A percentile compares a stretch with the other conserved stretches of the same genome.
These are phyloP conservation scores for Coemansia sp. DNA, from an alignment of 192 early-diverging fungal species.

Conservation along the genomic window DNA sequence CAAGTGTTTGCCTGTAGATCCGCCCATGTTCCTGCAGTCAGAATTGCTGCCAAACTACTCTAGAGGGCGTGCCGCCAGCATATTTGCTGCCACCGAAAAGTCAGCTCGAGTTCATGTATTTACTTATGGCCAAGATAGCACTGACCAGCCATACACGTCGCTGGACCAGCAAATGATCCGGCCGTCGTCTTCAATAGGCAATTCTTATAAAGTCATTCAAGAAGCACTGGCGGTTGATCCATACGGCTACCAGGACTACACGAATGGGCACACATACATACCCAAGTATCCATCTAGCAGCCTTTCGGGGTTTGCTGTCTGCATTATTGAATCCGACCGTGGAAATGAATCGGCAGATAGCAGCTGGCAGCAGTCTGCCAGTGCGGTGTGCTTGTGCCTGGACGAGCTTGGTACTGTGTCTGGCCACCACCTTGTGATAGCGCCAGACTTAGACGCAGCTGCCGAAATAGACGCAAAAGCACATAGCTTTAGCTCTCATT, in stretches of 20 bases:
- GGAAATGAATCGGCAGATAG: not conserved
- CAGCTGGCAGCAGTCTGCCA: not conserved
- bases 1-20: conserved; percentile 7
- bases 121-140: conserved; percentile 24
- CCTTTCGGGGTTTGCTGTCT: conserved; percentile 18
- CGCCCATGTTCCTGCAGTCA: conserved; percentile 28
- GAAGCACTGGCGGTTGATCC: conserved; percentile 33
- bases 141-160: conserved; percentile 31
- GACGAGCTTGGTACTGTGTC: conserved; percentile 28
- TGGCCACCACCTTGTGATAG: conserved; percentile 13
- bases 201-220: conserved; percentile 16
- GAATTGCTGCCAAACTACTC: conserved; percentile 8
- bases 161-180: conserved; percentile 27
- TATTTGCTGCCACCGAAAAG: conserved; percentile 22
- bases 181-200: conserved; percentile 6
- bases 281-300: conserved; percentile 14
- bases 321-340: not conserved
- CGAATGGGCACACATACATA: conserved; percentile 13
- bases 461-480: not conserved
- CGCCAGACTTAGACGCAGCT: not conserved
- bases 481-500: not conserved
- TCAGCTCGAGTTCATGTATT: conserved; percentile 20
- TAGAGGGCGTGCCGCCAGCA: conserved; percentile 13
- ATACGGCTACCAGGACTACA: conserved; percentile 19
- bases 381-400: conserved; percentile 21